phyloP scores from a whole-genome alignment of 2,329 filamentous ascomycete species.

The Chaetothyriales sp. region DNA sequence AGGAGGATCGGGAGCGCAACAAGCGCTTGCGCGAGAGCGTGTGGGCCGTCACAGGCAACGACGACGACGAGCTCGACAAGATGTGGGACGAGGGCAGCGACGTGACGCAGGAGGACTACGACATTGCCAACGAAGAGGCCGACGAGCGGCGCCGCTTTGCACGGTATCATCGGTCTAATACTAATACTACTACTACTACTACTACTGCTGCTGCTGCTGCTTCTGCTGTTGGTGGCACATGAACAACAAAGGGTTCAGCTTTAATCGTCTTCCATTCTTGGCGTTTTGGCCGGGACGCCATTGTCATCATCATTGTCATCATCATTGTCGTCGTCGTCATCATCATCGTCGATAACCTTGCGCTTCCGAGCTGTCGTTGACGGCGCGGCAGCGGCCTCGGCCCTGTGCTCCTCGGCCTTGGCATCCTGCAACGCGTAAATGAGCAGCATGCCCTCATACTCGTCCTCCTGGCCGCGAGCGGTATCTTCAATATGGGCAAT shows the following conservation, averaged over 20 bases:
- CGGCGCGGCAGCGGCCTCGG: constrained; percentile 18
- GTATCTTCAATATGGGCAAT: constrained; percentile 48
- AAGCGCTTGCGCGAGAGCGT: constrained; percentile 84
- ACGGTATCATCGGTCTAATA: constrained; percentile 4
- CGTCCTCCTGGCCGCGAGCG: constrained; percentile 43
- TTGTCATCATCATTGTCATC: constrained; percentile 14
- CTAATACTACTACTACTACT: background rate
- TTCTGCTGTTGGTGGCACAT: background rate
- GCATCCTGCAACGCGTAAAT: constrained; percentile 24
- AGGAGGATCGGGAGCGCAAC: constrained; percentile 90
- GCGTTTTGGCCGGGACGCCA: constrained; percentile 9
- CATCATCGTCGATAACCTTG: constrained; percentile 20
- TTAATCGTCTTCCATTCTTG: background rate
- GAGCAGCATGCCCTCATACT: constrained; percentile 43
- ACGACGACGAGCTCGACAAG: constrained; percentile 60
- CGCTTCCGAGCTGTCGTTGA: constrained; percentile 18
- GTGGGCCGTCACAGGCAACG: constrained; percentile 64
- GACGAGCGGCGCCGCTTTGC: constrained; percentile 36
- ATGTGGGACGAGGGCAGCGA: constrained; percentile 82
- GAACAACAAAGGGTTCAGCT: background rate
- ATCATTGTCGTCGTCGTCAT: constrained; percentile 15
- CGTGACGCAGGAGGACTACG: constrained; percentile 72
- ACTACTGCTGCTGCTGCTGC: background rate
- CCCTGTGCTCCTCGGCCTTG: constrained; percentile 18
- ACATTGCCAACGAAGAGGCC: constrained; percentile 61